Conservation (phyloP, 2,329 filamentous ascomycete species). For the Exophiala lecanii-corni region DNA sequence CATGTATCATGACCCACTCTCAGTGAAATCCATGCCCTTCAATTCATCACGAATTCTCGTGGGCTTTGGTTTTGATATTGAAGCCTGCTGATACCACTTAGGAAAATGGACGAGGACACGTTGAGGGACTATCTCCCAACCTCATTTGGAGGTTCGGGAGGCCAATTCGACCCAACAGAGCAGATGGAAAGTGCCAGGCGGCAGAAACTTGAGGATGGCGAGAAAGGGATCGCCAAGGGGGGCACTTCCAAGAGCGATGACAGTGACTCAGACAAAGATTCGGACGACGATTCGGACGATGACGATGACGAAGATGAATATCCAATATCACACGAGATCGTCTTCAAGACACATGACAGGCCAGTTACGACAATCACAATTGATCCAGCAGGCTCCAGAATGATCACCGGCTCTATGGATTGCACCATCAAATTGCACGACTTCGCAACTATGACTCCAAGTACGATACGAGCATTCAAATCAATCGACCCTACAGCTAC, state of each 20-base stretch:
- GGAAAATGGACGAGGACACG: constrained; percentile 38
- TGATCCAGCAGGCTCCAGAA: constrained; percentile 76
- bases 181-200: constrained; percentile 79
- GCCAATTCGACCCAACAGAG: constrained; percentile 66
- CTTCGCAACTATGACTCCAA: constrained; percentile 91
- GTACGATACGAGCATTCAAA: constrained; percentile 89
- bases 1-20: no score
- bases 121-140: constrained; percentile 64
- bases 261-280: constrained; percentile 49
- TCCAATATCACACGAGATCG: constrained; percentile 86
- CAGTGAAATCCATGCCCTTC: no score
- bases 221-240: constrained; percentile 30
- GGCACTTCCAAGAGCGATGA: constrained; percentile 36
- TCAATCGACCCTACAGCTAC: constrained; percentile 79
- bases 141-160: constrained; percentile 78
- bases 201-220: constrained; percentile 37
- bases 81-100: no score
- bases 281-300: constrained; percentile 56
- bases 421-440: constrained; percentile 91
- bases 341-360: constrained; percentile 87
- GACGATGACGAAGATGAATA: constrained; percentile 78
- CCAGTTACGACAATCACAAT: constrained; percentile 79
- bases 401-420: constrained; percentile 88
- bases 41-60: no score
- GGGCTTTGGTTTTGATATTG: no score